Base-by-base conservation (phyloP, 1,139 yeast genomes). In the Meyerozyma guilliermondii region DNA sequence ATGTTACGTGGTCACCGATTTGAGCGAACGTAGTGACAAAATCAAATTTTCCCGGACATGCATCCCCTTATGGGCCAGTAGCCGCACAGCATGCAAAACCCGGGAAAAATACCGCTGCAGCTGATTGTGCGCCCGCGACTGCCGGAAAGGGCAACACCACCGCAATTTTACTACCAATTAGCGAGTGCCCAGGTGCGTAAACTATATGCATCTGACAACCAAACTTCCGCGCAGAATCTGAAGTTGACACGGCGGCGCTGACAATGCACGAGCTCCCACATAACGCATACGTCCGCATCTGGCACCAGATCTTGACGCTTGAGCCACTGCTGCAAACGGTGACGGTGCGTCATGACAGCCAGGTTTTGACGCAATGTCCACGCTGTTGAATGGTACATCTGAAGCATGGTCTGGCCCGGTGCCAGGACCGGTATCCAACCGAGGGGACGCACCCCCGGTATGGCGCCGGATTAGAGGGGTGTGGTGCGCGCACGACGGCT, bases 201-300 rank as follows among this genome's bases (percentile, higher is more conserved):
- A 14, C 11, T 30, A 9, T 30, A 30, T 16, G 34, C 34, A 30
- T 10, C 34, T 13, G 34, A 9, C 34, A 30, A 10, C 14, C 34
- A 13, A 30, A 30, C 11, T 14, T 14, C 34, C 34, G 34, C 34
- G 34, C 18, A 30, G 20, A n/a, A 30, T 30, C 20, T 14, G 11
- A 16, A 8, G 11, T 10, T 30, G 34, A 30, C 34, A 30, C 34
- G 34, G 34, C 20, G 34, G 34, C 34, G 13, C 20, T 16, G 18
- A 30, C 34, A 30, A 30, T 30, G 20, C 34, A 30, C 34, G 34
- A 13, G 20, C 16, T 9, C 34, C 13, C 34, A 30, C 34, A 30
- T 30, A 30, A 30, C 20, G 34, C 34, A 30, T 30, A 30, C 34
- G 20, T 30, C 34, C 14, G 34, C 34, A 30, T 30, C 34, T 30